Evolutionary conservation across 345 rosid species (phyloP).

Genomic region (Populus nigra): DNA sequence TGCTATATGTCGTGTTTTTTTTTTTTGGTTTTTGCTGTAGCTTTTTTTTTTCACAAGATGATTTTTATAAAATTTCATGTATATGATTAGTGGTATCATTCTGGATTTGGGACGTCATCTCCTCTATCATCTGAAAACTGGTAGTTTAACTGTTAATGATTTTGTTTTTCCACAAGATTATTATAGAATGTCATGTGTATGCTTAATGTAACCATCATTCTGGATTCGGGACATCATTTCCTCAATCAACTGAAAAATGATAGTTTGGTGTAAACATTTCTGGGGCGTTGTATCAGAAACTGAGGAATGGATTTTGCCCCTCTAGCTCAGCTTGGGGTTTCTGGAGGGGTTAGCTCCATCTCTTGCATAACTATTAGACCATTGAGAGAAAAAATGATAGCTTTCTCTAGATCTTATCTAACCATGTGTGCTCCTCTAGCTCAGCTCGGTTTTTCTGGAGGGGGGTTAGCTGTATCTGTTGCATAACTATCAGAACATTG

Average conservation of each 20-base stretch:
- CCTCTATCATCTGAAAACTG: too few relatives aligned
- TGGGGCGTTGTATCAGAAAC: not conserved
- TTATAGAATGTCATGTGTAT: not conserved
- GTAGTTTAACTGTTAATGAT: too few relatives aligned
- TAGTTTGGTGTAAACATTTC: not conserved
- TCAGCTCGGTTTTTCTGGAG: not conserved
- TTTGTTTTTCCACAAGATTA: not conserved
- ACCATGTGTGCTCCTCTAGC: not conserved
- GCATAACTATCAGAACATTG: not conserved
- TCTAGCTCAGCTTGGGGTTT: not conserved
- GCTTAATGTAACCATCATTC: not conserved
- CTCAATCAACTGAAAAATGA: not conserved
- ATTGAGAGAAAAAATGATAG: not conserved
- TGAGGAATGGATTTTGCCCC: not conserved
- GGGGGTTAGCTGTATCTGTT: not conserved
- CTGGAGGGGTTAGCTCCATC: not conserved
- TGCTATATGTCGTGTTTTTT: not conserved
- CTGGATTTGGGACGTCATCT: too few relatives aligned
- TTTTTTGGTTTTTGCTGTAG: not conserved
- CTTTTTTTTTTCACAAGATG: not conserved
- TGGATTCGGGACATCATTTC: not conserved
- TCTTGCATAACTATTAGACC: not conserved
- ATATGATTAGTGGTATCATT: too few relatives aligned
- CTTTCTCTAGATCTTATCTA: not conserved
- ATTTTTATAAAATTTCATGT: too few relatives aligned